Evolutionary conservation across 164 flowering plant genomes (phyloP), one percentile per base, ranked within the genome.

Genomic region (Magnolia officinalis): DNA sequence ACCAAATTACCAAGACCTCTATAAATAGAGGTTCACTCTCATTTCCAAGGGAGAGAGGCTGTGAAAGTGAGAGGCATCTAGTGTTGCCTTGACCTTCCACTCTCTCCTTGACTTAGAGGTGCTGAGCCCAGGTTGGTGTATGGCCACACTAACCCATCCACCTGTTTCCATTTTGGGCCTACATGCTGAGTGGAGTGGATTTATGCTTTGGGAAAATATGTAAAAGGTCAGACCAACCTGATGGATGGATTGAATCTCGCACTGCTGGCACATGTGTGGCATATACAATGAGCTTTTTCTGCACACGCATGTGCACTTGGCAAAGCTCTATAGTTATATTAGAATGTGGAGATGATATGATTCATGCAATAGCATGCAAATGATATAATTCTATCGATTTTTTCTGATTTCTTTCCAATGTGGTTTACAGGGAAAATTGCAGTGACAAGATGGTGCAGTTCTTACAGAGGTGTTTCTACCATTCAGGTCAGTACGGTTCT

Each of bases 401-500:
- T 16, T 68, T 50, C 72, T 29, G n/a, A 37, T 26, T 26, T 68
- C 11, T 68, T 31, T 68, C 26, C 67, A 49, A n/a, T 61, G 10
- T 73, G 29, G 16, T 50, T 82, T 82, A 9, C 89, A 95, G 98
- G 86, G 98, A 86, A 82, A 92, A 95, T 72, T 92, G 97, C 79
- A 84, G 78, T 52, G 98, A 90, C 52, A 91, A 91, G 79, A 91
- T 93, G 96, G 87, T 87, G 6, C 84, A 88, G 79, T 95, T 95
- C 83, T 79, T 95, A 75, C 78, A 86, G 77, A 89, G 93, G 82
- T 95, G 98, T 81, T 95, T 91, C 80, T 93, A 93, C 86, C 95
- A 93, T 71, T 89, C 98, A 9, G 98, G 98, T 23, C 95, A 82
- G 84, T 95, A 95, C 71, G 77, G 85, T 75, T 93, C 93, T n/a